Percentiles rank a stretch among this genome's conserved stretches.
These are phyloP conservation scores for Passalora sequoiae DNA, from an alignment of 2,329 filamentous ascomycete species.

Conservation along the genomic window DNA sequence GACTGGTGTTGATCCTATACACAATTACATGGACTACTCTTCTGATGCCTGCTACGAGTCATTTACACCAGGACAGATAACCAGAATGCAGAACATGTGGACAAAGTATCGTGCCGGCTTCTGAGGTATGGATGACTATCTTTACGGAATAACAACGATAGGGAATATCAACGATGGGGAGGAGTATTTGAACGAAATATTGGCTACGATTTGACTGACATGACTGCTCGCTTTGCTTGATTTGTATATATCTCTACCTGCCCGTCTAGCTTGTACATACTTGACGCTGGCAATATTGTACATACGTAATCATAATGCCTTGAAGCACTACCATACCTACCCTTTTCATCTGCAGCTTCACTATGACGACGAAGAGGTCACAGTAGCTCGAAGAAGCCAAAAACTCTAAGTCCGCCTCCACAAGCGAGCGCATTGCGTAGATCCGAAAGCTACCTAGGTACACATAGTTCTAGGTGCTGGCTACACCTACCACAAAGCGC, in stretches of 20 bases:
- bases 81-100: conserved; percentile 51
- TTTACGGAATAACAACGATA: background rate
- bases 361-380: too few relatives aligned
- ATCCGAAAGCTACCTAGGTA: too few relatives aligned
- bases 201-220: too few relatives aligned
- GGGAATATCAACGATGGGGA: background rate
- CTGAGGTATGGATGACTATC: background rate
- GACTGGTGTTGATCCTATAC: conserved; percentile 48
- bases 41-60: conserved; percentile 51
- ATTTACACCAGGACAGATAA: conserved; percentile 48
- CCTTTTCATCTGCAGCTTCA: too few relatives aligned
- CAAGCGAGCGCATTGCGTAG: too few relatives aligned
- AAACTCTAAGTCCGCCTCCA: too few relatives aligned
- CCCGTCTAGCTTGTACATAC: conserved; percentile 1
- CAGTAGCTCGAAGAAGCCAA: too few relatives aligned
- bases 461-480: too few relatives aligned
- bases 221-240: too few relatives aligned
- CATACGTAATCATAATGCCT: background rate
- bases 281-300: background rate
- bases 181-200: background rate
- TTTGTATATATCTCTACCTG: conserved; percentile 4
- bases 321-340: background rate
- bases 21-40: conserved; percentile 59
- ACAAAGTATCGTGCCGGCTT: conserved; percentile 37
- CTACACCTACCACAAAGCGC: conserved; percentile 1